Percentiles rank a stretch among this genome's conserved stretches.
Evolutionary conservation across 1,139 yeast genomes (phyloP).

Genomic region (Geotrichum aggregatum): DNA sequence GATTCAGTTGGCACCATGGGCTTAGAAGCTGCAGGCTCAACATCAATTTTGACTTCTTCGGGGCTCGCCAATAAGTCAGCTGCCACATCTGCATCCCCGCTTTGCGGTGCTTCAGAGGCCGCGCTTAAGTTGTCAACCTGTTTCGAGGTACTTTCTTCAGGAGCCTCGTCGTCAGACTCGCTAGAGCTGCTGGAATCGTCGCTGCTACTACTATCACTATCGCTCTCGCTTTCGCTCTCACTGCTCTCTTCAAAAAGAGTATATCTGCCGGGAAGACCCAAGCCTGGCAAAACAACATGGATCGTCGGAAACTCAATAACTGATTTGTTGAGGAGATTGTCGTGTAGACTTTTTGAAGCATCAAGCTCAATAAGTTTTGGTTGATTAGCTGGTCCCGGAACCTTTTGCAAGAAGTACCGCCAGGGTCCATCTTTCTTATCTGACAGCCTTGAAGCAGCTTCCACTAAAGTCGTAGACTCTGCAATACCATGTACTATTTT

Average conservation of each 20-base stretch:
- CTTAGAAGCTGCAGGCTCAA: too few relatives aligned
- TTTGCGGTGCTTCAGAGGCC: neutral
- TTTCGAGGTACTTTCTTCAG: slow-evolving; percentile 12
- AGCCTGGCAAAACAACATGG: slow-evolving; percentile 39
- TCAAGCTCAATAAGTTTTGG: slow-evolving; percentile 27
- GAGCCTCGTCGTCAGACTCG: slow-evolving; percentile 1
- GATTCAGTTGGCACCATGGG: neutral
- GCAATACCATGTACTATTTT: slow-evolving; percentile 14
- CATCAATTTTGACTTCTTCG: neutral
- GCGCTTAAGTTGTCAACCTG: neutral
- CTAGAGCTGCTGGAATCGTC: neutral
- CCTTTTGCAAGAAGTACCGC: slow-evolving; percentile 22
- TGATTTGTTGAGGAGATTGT: slow-evolving; percentile 50
- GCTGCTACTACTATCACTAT: slow-evolving; percentile 1
- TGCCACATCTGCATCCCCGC: neutral
- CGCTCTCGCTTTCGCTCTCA: slow-evolving; percentile 15
- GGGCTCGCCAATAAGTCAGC: too few relatives aligned
- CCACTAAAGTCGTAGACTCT: slow-evolving; percentile 14
- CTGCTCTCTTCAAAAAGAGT: slow-evolving; percentile 7
- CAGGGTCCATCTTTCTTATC: neutral
- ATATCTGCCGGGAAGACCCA: slow-evolving; percentile 22
- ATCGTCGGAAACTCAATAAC: slow-evolving; percentile 79
- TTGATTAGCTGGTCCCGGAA: slow-evolving; percentile 26
- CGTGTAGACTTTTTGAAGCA: slow-evolving; percentile 37
- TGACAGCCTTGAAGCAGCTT: slow-evolving; percentile 3